Evolutionary conservation across 176 grass and related monocot species (phyloP), one percentile per base, ranked within the genome.

Genomic region (Oryza australiensis): DNA sequence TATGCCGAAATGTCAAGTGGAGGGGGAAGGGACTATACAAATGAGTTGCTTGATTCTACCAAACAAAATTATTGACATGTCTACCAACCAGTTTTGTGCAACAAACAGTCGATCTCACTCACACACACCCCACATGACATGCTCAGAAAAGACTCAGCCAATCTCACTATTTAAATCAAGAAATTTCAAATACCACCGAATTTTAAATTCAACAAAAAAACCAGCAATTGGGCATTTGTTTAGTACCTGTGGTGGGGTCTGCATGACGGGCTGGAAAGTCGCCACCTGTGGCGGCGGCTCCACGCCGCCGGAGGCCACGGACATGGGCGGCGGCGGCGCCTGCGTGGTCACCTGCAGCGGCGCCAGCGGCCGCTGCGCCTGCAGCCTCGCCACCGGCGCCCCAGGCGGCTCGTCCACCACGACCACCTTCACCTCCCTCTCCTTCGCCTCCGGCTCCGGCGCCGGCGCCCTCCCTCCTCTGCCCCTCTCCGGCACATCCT

Each of bases 331-430:
- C 30, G 79, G 84, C 89, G 87, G 70, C 33, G 75, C 89, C 80
- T 78, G 93, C 65, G 82, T 83, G 72, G 88, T 92, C 34, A 99
- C 89, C 68, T 99, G 96, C 59, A 95, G 88, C 66, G 93, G 93
- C 30, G 89, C 80, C 23, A 91, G 78, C 32, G 75, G 78, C 3
- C 86, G 84, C 88, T 91, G 90, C 16, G 93, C 77, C 82, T 95
- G 96, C 59, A 99, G 87, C 77, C 90, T 79, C 16, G 89, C 74
- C 63, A 81, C 77, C 9, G 86, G 26, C 45, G 51, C 51, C 5
- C 80, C 68, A 40, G 68, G 22, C 3, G 78, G 65, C 82, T 86
- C 48, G 71, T 82, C 79, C 41, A 74, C 64, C 12, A 77, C 65
- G 26, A 83, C 78, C 84, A 88, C 79, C 85, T 86, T 83, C 67